Conservation (phyloP, 129 eudicot species). For the Escallonia rubra region DNA sequence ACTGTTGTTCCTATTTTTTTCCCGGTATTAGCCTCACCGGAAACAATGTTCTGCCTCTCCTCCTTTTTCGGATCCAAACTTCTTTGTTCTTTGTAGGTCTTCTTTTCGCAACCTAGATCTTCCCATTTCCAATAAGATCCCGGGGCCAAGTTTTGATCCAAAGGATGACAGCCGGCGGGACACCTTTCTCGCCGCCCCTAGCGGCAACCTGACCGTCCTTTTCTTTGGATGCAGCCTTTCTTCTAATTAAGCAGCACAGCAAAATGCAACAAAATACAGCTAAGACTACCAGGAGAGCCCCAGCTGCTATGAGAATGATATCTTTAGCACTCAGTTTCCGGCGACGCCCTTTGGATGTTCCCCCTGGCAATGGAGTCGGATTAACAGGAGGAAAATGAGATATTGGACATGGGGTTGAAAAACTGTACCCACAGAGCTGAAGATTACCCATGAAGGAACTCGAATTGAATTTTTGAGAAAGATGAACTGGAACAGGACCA, state of each 20-base stretch:
- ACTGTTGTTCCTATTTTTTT: too few relatives aligned
- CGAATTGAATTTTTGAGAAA: slow-evolving; percentile 52
- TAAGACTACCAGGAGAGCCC: slow-evolving; percentile 47
- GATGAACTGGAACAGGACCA: slow-evolving; percentile 53
- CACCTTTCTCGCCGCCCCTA: slow-evolving; percentile 37
- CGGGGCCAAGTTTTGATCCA: too few relatives aligned
- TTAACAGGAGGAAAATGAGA: slow-evolving; percentile 29
- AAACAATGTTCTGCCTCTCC: too few relatives aligned
- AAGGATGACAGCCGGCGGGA: slow-evolving; percentile 15
- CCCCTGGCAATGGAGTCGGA: slow-evolving; percentile 14
- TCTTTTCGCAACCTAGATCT: too few relatives aligned
- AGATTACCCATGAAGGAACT: slow-evolving; percentile 50
- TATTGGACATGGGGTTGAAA: slow-evolving; percentile 40
- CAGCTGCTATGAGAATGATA: slow-evolving; percentile 63
- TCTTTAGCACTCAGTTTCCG: slow-evolving; percentile 39
- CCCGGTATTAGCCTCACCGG: too few relatives aligned
- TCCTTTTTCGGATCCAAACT: too few relatives aligned
- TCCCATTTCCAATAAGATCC: too few relatives aligned
- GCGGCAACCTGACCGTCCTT: slow-evolving; percentile 26
- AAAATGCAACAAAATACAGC: slow-evolving; percentile 51
- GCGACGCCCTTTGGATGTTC: slow-evolving; percentile 8
- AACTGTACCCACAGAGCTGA: slow-evolving; percentile 68
- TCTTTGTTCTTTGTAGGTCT: too few relatives aligned
- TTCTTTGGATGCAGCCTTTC: slow-evolving; percentile 24
- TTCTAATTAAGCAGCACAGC: slow-evolving; percentile 56